These are phyloP conservation scores for Cicer yamashitae DNA, from an alignment of 306 rosid species.

Conservation along the genomic window DNA sequence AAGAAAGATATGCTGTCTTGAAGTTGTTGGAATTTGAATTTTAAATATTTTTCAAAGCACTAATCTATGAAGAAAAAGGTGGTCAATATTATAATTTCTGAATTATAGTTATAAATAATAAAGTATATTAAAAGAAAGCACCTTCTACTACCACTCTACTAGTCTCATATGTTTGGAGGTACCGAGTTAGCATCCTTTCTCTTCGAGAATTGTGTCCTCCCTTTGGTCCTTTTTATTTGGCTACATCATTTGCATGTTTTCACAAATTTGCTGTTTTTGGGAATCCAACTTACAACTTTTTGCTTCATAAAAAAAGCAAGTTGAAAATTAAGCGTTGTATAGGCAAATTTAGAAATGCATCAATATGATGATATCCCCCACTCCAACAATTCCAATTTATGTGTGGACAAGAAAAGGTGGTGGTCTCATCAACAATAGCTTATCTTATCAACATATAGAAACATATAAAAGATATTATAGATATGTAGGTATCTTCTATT, in stretches of 20 bases:
- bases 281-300: slow-evolving; percentile 31
- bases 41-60: no score
- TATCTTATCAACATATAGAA: slow-evolving; percentile 4
- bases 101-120: neutral
- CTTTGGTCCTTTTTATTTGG: neutral
- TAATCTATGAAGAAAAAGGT: no score
- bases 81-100: no score
- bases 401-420: slow-evolving; percentile 30
- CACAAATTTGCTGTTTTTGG: slow-evolving; percentile 7
- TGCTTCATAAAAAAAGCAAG: neutral
- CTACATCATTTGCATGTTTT: neutral
- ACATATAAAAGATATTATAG: slow-evolving; percentile 17
- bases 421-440: slow-evolving; percentile 1
- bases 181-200: neutral
- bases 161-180: slow-evolving; percentile 5
- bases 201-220: neutral
- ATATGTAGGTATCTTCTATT: neutral
- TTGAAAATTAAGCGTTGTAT: neutral
- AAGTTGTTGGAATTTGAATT: no score
- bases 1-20: no score
- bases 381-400: slow-evolving; percentile 2
- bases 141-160: neutral
- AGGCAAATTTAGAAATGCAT: slow-evolving; percentile 9
- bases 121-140: neutral
- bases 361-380: neutral